Evolutionary conservation across 2,329 filamentous ascomycete species (phyloP), one percentile per base, ranked within the genome.

Genomic region (Penicillium sp.): DNA sequence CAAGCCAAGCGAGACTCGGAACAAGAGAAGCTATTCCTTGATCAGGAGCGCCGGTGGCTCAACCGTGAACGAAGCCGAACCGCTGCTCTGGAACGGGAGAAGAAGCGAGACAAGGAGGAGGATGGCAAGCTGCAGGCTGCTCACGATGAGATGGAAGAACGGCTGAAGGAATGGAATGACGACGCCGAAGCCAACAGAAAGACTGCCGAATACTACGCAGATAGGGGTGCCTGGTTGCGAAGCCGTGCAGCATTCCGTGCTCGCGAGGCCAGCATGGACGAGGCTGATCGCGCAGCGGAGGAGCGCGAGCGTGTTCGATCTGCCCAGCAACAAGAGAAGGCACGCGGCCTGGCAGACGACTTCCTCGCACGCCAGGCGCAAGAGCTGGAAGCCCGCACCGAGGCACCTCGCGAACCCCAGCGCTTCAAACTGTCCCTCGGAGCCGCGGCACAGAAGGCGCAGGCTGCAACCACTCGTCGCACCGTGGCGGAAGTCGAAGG

Each of bases 401-500:
- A 67, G 40, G 65, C 68, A 33, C 71, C 71, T 17, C 61, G 63
- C 25, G 71, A 69, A 40, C 87, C 86, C 3, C 83, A 87, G 58
- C 83, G 84, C 16, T 94, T 97, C 78, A 97, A 95, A 65, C 78
- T 97, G 41, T 95, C 89, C 1, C 83, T 97, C 17, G 90, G 90
- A 38, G 88, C 88, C 1, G 87, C 90, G 0, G 87, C 88, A 0
- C 88, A 94, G 63, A 88, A 80, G 58, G 77, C 76, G 11, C 76
- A 79, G 38, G 75, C 75, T 4, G 69, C 71, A 13, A 73, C 73
- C 34, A 74, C 79, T 42, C 79, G 87, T 44, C 84, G 89, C 45
- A 94, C 88, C 0, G 84, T 94, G 47, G 89, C 89, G 41, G 93
- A 98, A 62, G 87, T 98, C 39, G 93, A 97, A 72, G 88, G 88